Conservation (phyloP, 306 rosid genomes). For the Boehmeria nivea region DNA sequence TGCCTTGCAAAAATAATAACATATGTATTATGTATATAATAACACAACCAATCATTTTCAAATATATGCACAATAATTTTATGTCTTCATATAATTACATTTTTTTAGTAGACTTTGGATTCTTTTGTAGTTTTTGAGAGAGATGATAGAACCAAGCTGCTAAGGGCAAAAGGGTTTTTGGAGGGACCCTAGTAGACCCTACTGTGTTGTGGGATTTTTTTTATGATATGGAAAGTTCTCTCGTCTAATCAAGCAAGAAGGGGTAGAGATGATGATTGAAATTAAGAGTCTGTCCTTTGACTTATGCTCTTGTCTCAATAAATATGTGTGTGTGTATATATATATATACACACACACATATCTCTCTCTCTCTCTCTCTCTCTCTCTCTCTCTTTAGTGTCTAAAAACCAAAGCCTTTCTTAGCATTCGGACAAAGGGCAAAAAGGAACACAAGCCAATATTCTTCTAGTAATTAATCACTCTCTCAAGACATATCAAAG, state of each 20-base stretch:
- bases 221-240: constrained; percentile 38
- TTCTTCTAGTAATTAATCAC: neutral
- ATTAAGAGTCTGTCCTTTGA: constrained; percentile 51
- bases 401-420: constrained; percentile 14
- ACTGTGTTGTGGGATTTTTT: constrained; percentile 16
- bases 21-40: neutral
- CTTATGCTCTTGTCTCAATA: constrained; percentile 35
- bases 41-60: constrained; percentile 32
- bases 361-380: neutral
- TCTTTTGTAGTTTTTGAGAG: constrained; percentile 20
- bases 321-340: constrained; percentile 13
- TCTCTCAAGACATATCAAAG: neutral
- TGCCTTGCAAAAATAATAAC: constrained; percentile 19
- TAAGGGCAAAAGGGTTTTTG: neutral
- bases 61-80: neutral
- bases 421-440: neutral
- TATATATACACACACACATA: constrained; percentile 10
- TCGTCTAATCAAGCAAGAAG: constrained; percentile 17
- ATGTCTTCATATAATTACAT: no score
- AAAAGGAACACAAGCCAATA: neutral
- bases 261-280: constrained; percentile 31
- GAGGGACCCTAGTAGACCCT: constrained; percentile 2
- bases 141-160: no score
- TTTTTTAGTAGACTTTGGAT: constrained; percentile 28
- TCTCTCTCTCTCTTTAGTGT: constrained; percentile 5